A percentile compares a stretch with the other conserved stretches of the same genome.
phyloP scores from a whole-genome alignment of 129 eudicot species.

The Helianthus annuus region DNA sequence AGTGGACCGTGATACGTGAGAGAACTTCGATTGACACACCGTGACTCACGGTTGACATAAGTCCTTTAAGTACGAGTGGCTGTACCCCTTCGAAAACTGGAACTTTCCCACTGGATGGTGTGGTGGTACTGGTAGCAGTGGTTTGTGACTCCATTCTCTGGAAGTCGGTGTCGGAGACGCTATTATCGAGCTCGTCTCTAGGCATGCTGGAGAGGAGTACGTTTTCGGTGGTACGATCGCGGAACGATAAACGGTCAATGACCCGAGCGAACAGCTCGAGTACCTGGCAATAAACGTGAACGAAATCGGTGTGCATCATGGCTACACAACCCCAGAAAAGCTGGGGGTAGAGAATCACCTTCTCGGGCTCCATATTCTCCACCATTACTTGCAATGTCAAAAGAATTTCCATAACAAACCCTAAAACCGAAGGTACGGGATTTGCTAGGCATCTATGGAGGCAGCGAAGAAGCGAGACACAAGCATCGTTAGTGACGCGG shows the following conservation, averaged over 20 bases:
- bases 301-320: constrained; percentile 97
- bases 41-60: constrained; percentile 93
- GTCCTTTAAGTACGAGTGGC: constrained; percentile 97
- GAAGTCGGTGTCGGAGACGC: constrained; percentile 59
- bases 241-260: constrained; percentile 83
- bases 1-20: constrained; percentile 79
- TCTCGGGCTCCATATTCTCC: constrained; percentile 98
- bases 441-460: constrained; percentile 88
- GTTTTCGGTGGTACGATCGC: constrained; percentile 91
- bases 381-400: constrained; percentile 98
- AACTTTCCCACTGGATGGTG: constrained; percentile 58
- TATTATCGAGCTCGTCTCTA: constrained; percentile 76
- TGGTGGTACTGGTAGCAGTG: constrained; percentile 34
- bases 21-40: constrained; percentile 85
- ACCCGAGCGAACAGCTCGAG: constrained; percentile 94
- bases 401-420: constrained; percentile 88
- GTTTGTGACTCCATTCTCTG: constrained; percentile 74
- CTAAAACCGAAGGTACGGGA: constrained; percentile 90
- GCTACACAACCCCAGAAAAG: constrained; percentile 99
- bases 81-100: constrained; percentile 95
- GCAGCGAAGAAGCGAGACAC: constrained; percentile 92
- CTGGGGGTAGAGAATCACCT: constrained; percentile 93
- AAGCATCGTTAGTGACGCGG: constrained; percentile 89
- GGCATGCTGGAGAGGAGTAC: constrained; percentile 99
- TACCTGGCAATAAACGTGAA: constrained; percentile 94